phyloP scores from a whole-genome alignment of 192 early-diverging fungal species.

The Chytriomyces confervae region DNA sequence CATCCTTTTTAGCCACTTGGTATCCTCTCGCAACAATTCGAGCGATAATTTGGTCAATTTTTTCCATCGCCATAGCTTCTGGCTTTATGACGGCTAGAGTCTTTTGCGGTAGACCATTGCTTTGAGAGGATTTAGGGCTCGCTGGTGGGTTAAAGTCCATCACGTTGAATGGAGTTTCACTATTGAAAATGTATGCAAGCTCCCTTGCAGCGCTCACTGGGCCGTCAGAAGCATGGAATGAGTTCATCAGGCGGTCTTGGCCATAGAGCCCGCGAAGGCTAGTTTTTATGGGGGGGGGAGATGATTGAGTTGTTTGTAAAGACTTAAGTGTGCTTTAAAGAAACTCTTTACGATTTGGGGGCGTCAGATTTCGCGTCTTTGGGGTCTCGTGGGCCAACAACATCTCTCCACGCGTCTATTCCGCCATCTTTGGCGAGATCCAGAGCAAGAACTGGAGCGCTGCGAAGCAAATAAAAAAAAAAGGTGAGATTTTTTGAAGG shows the following conservation, averaged over 20 bases:
- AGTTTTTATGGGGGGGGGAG: neutral
- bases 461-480: slow-evolving; percentile 1
- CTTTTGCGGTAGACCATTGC: slow-evolving; percentile 43
- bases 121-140: neutral
- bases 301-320: neutral
- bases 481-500: slow-evolving; percentile 1
- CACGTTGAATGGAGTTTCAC: neutral
- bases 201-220: slow-evolving; percentile 50
- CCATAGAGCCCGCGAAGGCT: slow-evolving; percentile 61
- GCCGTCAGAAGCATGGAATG: slow-evolving; percentile 59
- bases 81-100: slow-evolving; percentile 64
- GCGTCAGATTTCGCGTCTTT: slow-evolving; percentile 48
- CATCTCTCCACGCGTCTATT: slow-evolving; percentile 55
- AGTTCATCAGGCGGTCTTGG: slow-evolving; percentile 61
- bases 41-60: slow-evolving; percentile 57
- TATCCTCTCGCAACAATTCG: slow-evolving; percentile 56
- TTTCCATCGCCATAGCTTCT: slow-evolving; percentile 47
- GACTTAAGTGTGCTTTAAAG: neutral
- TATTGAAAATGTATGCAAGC: slow-evolving; percentile 48
- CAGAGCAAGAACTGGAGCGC: slow-evolving; percentile 57
- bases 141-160: slow-evolving; percentile 22
- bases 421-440: slow-evolving; percentile 57
- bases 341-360: slow-evolving; percentile 54
- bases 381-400: slow-evolving; percentile 61
- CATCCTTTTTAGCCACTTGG: slow-evolving; percentile 56